Base-by-base conservation (phyloP, 2,329 filamentous ascomycete species). In the Fusarium continuum region DNA sequence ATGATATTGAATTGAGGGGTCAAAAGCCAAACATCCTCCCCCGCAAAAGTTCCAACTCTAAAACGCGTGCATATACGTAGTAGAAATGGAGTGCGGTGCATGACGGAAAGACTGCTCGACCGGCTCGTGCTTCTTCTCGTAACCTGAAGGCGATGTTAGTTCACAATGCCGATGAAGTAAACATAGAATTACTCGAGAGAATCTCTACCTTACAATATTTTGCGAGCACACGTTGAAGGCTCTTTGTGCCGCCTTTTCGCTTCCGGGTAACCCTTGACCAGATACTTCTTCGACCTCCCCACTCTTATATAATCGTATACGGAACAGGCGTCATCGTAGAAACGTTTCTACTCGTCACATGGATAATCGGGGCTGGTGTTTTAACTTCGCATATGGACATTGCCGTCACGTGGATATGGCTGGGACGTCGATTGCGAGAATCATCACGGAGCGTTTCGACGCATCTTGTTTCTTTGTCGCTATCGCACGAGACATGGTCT, bases 391-490 rank as follows among this genome's bases (percentile, higher is more conserved):
- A 39, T 25, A 39, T 43, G 31, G 31, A 34, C 14, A 25, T 2
- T 22, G 23, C 26, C 40, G 55, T 63, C 47, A 66, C 47, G 46
- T 36, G 38, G 34, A 31, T 28, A 11, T 14, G 32, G 35, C 16
- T 49, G 38, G 40, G 16, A 23, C 13, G 41, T 52, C 36, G 46
- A 31, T 26, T 29, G 39, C 26, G 41, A 45, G 41, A 14, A 25
- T 54, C 43, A 55, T 70, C 49, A 66, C 59, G 39, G n/a, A n/a
- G 13, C 43, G 16, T 29, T 25, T 56, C 32, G 64, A 29, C 41
- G 50, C 40, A 52, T 54, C 17, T 32, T 45, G n/a, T 22, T 43
- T 50, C 6, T 34, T 46, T 20, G 46, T 40, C 35, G 50, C 39
- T 31, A 25, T 38, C 36, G 59, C 40, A 54, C 19, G 53, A 50